Evolutionary conservation across 1,284 basidiomycete genomes (phyloP), one percentile per base, ranked within the genome.

Genomic region (Amylostereum areolatum): DNA sequence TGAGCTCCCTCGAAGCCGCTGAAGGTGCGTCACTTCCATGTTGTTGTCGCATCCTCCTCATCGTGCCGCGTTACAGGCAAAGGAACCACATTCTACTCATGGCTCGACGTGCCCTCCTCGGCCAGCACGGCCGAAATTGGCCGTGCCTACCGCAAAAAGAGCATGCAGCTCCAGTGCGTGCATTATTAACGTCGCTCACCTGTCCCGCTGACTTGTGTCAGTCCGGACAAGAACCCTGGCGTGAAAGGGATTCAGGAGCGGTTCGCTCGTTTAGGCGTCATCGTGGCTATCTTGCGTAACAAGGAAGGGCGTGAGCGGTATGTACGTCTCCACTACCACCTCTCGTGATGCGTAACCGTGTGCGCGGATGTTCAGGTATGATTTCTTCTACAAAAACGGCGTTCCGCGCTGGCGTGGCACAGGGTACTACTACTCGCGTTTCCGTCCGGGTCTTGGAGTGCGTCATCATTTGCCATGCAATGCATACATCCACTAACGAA

Each of bases 161-260:
- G 92, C 63, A 79, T 96, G 61, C 74, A 81, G 54, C 72, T 94
- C 46, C 94, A 96, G 91, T 95, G 57, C 61, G 86, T 73, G 31
- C 33, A 43, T 4, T 29, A 4, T n/a, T n/a, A n/a, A n/a, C n/a
- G n/a, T n/a, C 29, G 43, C 24, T 46, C 3, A 27, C 41, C 34
- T 10, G 36, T 25, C 18, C 32, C 36, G 11, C 12, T 35, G 4
- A 36, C 52, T 28, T 12, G 9, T 46, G 27, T 7, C 36, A 94
- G 92, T 66, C 94, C 93, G 10, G 93, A 96, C 68, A 96, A 97
- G 75, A 96, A 96, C 66, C 89, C 84, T 0, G 79, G 83, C 49
- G 79, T 89, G 39, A 88, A 87, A 63, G 78, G 80, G 48, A 79
- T 88, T 33, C 88, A 93, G 46, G 92, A 93, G 56, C 80, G 89